phyloP scores from a whole-genome alignment of 495 filamentous ascomycete species.

The Neurospora discreta region DNA sequence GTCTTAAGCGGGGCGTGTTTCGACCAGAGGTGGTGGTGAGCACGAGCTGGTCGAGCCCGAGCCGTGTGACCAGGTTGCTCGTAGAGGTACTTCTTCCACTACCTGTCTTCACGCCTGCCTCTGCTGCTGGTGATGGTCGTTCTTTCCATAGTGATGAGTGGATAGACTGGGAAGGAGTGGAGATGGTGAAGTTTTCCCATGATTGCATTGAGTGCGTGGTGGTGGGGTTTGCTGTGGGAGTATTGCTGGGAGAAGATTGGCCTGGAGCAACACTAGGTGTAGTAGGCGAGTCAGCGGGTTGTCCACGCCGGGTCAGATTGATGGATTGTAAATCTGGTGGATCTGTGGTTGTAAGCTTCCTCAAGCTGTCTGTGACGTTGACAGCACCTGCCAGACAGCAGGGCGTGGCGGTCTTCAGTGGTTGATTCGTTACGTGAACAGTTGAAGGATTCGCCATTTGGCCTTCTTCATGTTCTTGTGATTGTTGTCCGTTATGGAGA shows the following conservation, averaged over 20 bases:
- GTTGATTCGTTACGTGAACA: no score
- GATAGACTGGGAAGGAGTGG: neutral
- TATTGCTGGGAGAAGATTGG: neutral
- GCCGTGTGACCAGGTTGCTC: neutral
- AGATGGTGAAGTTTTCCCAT: neutral
- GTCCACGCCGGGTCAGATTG: no score
- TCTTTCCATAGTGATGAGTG: neutral
- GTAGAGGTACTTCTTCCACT: no score
- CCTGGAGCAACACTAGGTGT: neutral
- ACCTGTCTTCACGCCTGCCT: neutral
- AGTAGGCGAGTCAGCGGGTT: neutral
- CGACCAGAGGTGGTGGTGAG: neutral
- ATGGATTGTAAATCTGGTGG: neutral
- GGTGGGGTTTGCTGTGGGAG: neutral
- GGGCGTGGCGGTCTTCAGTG: neutral
- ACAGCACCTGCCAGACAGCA: neutral
- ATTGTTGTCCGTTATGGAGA: rapidly evolving
- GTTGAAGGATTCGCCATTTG: no score
- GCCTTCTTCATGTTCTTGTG: neutral
- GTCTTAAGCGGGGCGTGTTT: neutral
- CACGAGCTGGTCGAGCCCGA: neutral
- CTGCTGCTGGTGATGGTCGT: neutral
- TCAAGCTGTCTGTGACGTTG: neutral
- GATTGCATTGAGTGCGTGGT: neutral
- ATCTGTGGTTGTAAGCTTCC: no score